Base-by-base conservation (phyloP, 1,284 basidiomycete genomes). In the Microbotryum saponariae region DNA sequence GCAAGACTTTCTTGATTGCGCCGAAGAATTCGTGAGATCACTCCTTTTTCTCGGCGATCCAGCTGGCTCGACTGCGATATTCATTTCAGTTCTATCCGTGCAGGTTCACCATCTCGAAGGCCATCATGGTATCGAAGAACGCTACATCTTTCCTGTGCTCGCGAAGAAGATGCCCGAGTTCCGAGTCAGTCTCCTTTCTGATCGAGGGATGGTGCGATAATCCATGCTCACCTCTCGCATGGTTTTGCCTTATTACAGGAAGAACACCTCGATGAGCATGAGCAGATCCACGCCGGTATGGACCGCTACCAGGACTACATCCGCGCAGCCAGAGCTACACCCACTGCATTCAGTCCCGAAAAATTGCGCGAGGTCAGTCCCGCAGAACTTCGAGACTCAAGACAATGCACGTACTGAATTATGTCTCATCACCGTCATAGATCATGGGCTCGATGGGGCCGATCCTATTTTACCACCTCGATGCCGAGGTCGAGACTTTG, bases 111-210 rank as follows among this genome's bases (percentile, higher is more conserved):
- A 68, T 25, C 52, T 68, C 20, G 58, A 57, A 12, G 61, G 59
- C 10, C 67, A 68, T 33, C 67, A 68, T 29, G 61, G 63, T 4
- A 63, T 64, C 29, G 67, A 66, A 46, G 67, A 69, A 52, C 60
- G 53, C 1, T 54, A 67, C 50, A 67, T 69, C 54, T 67, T 66
- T 51, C 67, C 67, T 1, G 48, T 69, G 1, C 55, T 69, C 18
- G 54, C 59, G 8, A 64, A 66, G 58, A 51, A 60, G 3, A 63
- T 69, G 63, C 67, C 67, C 1, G 62, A 66, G 33, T 69, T 69
- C 44, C 51, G 42, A 42, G 37, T 42, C 37, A 18, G 37, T 27
- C 27, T 5, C 27, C 27, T 27, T 4, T 27, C 27, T 27, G 27
- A 27, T 27, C 27, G 27, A 27, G 27, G 27, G 27, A 27, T 6